Conservation (phyloP, 345 rosid genomes). For the Eutrema yunnanense region DNA sequence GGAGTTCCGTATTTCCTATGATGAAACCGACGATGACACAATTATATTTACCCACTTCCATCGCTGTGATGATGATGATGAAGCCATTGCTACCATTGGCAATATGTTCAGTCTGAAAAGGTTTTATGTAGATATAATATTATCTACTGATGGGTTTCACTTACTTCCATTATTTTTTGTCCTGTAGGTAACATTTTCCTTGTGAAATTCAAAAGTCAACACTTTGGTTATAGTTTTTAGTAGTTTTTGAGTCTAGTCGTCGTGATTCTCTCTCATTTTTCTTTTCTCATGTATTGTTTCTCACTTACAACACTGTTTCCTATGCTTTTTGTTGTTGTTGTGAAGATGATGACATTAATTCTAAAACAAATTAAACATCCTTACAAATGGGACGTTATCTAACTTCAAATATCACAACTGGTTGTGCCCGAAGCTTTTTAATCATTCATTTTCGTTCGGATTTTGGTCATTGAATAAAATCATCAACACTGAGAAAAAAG, state of each 20-base stretch:
- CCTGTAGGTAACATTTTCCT: constrained; percentile 18
- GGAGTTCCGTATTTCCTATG: constrained; percentile 96
- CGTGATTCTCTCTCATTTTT: neutral
- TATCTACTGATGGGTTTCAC: constrained; percentile 26
- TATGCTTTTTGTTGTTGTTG: constrained; percentile 9
- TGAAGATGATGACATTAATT: constrained; percentile 20
- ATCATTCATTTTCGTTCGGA: neutral
- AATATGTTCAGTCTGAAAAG: constrained; percentile 20
- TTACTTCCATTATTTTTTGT: constrained; percentile 21
- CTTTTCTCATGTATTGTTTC: neutral
- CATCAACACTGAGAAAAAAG: too few relatives aligned
- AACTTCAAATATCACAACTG: neutral
- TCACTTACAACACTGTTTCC: neutral
- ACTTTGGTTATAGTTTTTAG: constrained; percentile 18
- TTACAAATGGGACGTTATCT: neutral
- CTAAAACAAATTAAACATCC: neutral
- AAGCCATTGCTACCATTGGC: constrained; percentile 30
- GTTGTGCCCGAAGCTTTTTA: neutral
- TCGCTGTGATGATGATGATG: constrained; percentile 17
- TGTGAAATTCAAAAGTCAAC: constrained; percentile 13
- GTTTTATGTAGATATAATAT: constrained; percentile 27
- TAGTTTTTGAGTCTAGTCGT: constrained; percentile 6
- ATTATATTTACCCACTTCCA: neutral
- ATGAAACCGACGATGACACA: constrained; percentile 6
- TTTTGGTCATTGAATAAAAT: neutral